These are phyloP conservation scores for Magnusiomyces sp. DNA, from an alignment of 1,139 yeast species.

Conservation along the genomic window DNA sequence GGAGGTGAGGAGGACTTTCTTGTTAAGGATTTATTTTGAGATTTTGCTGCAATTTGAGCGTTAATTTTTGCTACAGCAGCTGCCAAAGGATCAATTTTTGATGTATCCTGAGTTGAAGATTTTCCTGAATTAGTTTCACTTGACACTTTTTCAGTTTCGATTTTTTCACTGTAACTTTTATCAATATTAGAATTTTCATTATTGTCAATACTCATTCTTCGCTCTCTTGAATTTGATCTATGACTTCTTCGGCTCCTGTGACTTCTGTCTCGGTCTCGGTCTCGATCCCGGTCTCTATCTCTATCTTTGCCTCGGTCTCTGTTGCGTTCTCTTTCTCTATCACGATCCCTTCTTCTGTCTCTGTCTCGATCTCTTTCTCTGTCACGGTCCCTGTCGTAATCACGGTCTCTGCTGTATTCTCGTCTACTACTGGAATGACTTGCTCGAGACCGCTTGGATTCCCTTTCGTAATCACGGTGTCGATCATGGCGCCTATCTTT, in stretches of 20 bases:
- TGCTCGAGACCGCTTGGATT: constrained; percentile 13
- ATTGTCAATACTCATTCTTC: background rate
- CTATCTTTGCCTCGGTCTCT: background rate
- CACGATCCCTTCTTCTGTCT: constrained; percentile 10
- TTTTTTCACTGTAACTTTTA: too few species aligned
- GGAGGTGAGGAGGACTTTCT: constrained; percentile 2
- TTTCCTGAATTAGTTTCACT: too few species aligned
- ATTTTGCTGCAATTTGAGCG: constrained; percentile 24
- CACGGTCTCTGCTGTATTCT: constrained; percentile 12
- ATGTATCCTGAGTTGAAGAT: background rate
- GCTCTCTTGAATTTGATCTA: constrained; percentile 6
- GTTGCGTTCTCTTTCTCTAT: constrained; percentile 3
- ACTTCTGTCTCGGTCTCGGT: too few species aligned
- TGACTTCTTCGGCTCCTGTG: constrained; percentile 8
- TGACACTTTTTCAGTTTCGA: too few species aligned
- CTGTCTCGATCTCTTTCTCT: constrained; percentile 9
- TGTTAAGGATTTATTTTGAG: background rate
- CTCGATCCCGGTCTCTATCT: too few species aligned
- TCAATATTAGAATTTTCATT: background rate
- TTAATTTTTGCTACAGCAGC: constrained; percentile 32
- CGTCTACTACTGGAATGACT: constrained; percentile 7
- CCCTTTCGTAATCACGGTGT: constrained; percentile 9
- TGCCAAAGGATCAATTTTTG: constrained; percentile 15
- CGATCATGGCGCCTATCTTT: constrained; percentile 8
- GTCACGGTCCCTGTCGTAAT: constrained; percentile 10